These are phyloP conservation scores for Oidium heveae DNA, from an alignment of 2,329 filamentous ascomycete genomes.

Conservation along the genomic window DNA sequence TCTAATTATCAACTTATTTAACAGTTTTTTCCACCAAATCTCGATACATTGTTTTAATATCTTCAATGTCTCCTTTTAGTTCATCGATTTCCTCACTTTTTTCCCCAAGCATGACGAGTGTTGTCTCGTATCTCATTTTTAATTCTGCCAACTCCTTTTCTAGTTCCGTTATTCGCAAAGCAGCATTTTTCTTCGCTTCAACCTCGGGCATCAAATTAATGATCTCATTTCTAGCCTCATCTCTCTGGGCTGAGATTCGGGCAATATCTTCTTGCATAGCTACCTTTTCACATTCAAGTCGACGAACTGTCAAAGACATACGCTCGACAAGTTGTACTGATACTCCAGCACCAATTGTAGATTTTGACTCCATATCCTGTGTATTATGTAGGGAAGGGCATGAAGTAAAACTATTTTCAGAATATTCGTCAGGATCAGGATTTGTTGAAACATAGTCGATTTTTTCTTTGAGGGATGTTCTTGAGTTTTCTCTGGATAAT, in stretches of 20 bases:
- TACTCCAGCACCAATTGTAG: conserved; percentile 71
- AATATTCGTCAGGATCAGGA: conserved; percentile 19
- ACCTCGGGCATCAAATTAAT: conserved; percentile 70
- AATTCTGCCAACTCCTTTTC: conserved; percentile 44
- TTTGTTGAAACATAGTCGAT: conserved; percentile 9
- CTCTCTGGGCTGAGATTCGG: conserved; percentile 59
- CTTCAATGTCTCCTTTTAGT: conserved; percentile 62
- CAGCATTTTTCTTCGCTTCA: conserved; percentile 39
- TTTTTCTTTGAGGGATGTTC: conserved; percentile 8
- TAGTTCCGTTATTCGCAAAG: conserved; percentile 33
- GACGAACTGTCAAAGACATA: conserved; percentile 79
- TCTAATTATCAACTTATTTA: conserved; percentile 19
- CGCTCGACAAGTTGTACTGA: conserved; percentile 88
- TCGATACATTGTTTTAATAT: conserved; percentile 90
- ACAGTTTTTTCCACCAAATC: conserved; percentile 73
- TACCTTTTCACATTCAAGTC: conserved; percentile 78
- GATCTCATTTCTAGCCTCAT: conserved; percentile 82
- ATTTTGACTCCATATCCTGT: conserved; percentile 70
- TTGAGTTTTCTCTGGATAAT: conserved; percentile 13
- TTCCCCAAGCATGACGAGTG: conserved; percentile 83
- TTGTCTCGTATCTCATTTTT: conserved; percentile 63
- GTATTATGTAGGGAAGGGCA: conserved; percentile 43
- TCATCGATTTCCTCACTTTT: conserved; percentile 92
- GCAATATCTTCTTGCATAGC: conserved; percentile 66
- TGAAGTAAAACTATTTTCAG: conserved; percentile 27